These are phyloP conservation scores for Fragilaria crotonensis DNA, from an alignment of 108 stramenopile genomes.

Conservation along the genomic window DNA sequence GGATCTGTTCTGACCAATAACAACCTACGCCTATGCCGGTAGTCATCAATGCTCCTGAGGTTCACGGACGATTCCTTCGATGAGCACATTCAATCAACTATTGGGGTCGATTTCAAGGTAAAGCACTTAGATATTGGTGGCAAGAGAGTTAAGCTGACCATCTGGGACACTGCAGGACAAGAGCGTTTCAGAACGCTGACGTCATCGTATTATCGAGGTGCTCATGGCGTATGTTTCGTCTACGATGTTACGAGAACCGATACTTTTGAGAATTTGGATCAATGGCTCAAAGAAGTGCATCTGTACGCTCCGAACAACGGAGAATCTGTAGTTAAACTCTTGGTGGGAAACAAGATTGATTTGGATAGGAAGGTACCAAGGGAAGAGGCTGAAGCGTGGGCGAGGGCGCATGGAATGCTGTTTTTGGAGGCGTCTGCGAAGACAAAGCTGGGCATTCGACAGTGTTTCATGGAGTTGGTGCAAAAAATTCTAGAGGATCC, in stretches of 20 bases:
- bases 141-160: slow-evolving; percentile 90
- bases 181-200: slow-evolving; percentile 99
- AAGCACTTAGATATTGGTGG: slow-evolving; percentile 76
- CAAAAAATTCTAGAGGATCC: slow-evolving; percentile 97
- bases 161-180: slow-evolving; percentile 98
- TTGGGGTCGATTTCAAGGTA: slow-evolving; percentile 97
- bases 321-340: slow-evolving; percentile 91
- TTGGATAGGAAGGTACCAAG: slow-evolving; percentile 63
- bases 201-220: slow-evolving; percentile 95
- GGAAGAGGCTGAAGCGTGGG: slow-evolving; percentile 92
- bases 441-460: slow-evolving; percentile 87
- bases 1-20: no score
- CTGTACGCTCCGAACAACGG: slow-evolving; percentile 92
- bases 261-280: slow-evolving; percentile 93
- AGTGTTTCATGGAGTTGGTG: slow-evolving; percentile 92
- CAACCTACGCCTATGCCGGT: no score
- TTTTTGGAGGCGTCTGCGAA: slow-evolving; percentile 96
- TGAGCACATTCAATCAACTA: slow-evolving; percentile 95
- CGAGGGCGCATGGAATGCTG: slow-evolving; percentile 90
- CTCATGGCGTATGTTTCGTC: slow-evolving; percentile 98
- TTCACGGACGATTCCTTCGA: slow-evolving; percentile 98
- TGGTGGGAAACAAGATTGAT: slow-evolving; percentile 98
- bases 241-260: slow-evolving; percentile 98
- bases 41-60: slow-evolving; percentile 92
- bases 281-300: slow-evolving; percentile 98